Percentiles rank a stretch among this genome's conserved stretches.
Evolutionary conservation across 164 flowering plant species (phyloP).

Genomic region (Protea cynaroides): DNA sequence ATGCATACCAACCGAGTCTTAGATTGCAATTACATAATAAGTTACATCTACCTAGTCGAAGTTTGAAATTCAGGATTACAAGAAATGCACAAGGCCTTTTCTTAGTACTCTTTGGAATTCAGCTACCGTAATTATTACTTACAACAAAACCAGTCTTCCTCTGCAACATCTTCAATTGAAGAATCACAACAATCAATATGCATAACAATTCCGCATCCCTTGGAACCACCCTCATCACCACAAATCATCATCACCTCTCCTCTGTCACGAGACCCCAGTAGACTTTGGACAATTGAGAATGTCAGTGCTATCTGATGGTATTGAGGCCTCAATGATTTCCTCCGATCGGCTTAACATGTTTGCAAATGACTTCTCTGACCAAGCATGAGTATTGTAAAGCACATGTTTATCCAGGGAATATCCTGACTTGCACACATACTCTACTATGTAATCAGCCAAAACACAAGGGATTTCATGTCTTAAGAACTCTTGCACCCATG

Average conservation of each 20-base stretch:
- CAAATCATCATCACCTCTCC: constrained; percentile 87
- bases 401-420: constrained; percentile 74
- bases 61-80: no score
- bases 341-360: constrained; percentile 36
- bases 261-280: constrained; percentile 66
- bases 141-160: constrained; percentile 85
- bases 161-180: constrained; percentile 61
- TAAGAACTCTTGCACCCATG: constrained; percentile 88
- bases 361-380: constrained; percentile 69
- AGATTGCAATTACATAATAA: no score
- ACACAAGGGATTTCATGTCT: constrained; percentile 80
- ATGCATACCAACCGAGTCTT: no score
- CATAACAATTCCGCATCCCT: constrained; percentile 74
- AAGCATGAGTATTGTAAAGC: constrained; percentile 55
- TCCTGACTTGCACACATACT: constrained; percentile 94
- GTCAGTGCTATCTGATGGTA: constrained; percentile 8
- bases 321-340: constrained; percentile 31
- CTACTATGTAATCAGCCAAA: constrained; percentile 84
- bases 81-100: no score
- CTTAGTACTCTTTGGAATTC: no score
- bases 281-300: constrained; percentile 51
- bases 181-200: constrained; percentile 93
- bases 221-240: constrained; percentile 63
- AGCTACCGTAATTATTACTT: background rate
- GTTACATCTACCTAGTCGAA: no score